Conservation (phyloP, 148 eudicot species). For the Heliosperma pusillum region DNA sequence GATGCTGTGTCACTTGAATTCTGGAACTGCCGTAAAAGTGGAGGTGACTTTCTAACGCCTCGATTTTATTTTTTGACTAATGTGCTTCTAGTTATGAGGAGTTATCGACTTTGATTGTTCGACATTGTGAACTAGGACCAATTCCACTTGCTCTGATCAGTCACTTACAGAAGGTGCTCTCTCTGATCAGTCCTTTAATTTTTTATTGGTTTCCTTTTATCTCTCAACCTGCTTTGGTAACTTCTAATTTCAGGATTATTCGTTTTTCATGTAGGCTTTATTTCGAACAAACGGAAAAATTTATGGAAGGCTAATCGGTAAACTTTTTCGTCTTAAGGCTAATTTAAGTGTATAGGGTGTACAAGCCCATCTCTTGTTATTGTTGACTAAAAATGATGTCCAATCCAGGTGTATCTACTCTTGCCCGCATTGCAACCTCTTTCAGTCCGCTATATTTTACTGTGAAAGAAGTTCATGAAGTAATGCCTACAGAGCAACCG, state of each 20-base stretch:
- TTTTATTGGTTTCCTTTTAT: not conserved
- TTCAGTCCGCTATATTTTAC: conserved; percentile 62
- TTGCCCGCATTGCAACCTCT: conserved; percentile 44
- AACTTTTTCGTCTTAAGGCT: not conserved
- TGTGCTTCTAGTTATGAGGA: not conserved
- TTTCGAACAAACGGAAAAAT: conserved; percentile 50
- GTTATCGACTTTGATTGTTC: conserved; percentile 5
- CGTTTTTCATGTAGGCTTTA: conserved; percentile 40
- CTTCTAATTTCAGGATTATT: conserved; percentile 11
- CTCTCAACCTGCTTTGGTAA: not conserved
- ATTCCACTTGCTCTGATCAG: conserved; percentile 45
- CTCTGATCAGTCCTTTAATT: conserved; percentile 16
- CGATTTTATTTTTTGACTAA: not conserved
- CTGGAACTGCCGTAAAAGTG: conserved; percentile 69
- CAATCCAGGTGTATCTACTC: conserved; percentile 49
- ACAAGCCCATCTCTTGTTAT: not conserved
- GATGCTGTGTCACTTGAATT: conserved; percentile 39
- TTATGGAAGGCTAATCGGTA: conserved; percentile 55
- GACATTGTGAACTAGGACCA: conserved; percentile 40
- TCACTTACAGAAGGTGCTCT: conserved; percentile 51
- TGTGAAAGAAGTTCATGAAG: conserved; percentile 55
- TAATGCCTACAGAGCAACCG: conserved; percentile 85
- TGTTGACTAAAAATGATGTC: not conserved
- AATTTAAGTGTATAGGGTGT: not conserved
- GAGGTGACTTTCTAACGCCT: conserved; percentile 41